phyloP scores from a whole-genome alignment of 2,329 filamentous ascomycete species.

The Colletotrichum tanaceti region DNA sequence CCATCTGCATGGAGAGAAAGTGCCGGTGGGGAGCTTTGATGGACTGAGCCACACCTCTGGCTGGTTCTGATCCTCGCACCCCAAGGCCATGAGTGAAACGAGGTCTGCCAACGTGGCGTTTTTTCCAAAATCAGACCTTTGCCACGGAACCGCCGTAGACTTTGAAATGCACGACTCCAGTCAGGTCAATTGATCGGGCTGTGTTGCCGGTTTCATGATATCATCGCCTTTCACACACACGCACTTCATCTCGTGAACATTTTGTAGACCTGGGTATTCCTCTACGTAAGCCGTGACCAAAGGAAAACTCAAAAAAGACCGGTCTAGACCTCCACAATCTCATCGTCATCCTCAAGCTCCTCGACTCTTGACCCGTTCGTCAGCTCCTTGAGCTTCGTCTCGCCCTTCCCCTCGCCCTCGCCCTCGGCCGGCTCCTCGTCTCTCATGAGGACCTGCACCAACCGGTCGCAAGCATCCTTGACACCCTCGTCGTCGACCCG shows the following conservation, averaged over 20 bases:
- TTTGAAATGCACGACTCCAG: background rate
- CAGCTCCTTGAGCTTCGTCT: constrained; percentile 51
- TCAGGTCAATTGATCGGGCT: background rate
- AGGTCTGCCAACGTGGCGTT: background rate
- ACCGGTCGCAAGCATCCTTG: constrained; percentile 83
- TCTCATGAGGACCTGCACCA: constrained; percentile 89
- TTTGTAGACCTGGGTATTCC: constrained; percentile 37
- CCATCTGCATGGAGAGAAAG: background rate
- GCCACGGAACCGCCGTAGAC: background rate
- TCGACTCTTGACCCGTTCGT: constrained; percentile 57
- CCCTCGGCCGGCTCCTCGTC: constrained; percentile 73
- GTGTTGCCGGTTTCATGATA: background rate
- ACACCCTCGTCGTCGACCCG: constrained; percentile 83
- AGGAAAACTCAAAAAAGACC: constrained; percentile 19
- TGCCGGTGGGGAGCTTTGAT: background rate
- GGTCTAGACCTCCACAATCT: constrained; percentile 64
- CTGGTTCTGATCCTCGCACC: background rate
- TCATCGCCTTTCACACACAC: background rate
- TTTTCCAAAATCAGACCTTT: background rate
- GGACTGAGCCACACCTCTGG: background rate
- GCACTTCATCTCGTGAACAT: constrained; percentile 3
- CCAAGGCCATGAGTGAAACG: background rate
- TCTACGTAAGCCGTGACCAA: constrained; percentile 35
- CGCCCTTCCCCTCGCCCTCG: constrained; percentile 42
- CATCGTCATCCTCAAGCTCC: constrained; percentile 61